Conservation (phyloP, 2,329 filamentous ascomycete genomes). For the Exophiala sp. region DNA sequence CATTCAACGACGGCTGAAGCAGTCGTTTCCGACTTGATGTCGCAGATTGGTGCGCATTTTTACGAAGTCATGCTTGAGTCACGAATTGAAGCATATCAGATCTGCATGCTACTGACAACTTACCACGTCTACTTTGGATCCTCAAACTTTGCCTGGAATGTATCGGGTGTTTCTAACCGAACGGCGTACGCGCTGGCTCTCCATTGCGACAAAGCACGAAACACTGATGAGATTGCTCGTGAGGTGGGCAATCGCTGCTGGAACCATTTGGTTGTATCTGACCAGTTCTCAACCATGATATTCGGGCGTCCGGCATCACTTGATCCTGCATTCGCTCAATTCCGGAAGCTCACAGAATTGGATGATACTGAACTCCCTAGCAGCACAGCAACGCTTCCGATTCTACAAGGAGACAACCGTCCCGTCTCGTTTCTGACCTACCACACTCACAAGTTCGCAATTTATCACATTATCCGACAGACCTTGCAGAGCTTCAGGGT, state of each 20-base stretch:
- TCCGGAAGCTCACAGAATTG: constrained; percentile 9
- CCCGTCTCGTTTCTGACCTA: constrained; percentile 25
- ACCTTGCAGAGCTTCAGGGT: constrained; percentile 28
- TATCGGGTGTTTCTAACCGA: constrained; percentile 25
- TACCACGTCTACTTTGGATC: constrained; percentile 27
- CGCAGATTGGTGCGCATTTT: constrained; percentile 10
- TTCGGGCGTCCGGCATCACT: constrained; percentile 22
- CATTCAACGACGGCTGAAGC: constrained; percentile 6
- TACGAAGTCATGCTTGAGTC: constrained; percentile 20
- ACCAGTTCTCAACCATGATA: constrained; percentile 33
- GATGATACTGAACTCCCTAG: constrained; percentile 9
- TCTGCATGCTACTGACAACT: constrained; percentile 20
- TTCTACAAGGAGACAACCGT: neutral
- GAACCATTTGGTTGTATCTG: constrained; percentile 32
- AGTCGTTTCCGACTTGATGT: constrained; percentile 4
- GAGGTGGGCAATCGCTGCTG: constrained; percentile 33
- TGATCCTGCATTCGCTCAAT: constrained; percentile 10
- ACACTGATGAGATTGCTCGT: constrained; percentile 17
- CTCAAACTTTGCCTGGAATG: constrained; percentile 26
- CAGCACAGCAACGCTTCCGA: neutral
- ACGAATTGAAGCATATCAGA: constrained; percentile 26
- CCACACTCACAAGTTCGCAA: constrained; percentile 30
- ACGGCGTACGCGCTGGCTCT: constrained; percentile 26
- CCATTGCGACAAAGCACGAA: constrained; percentile 16
- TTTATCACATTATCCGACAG: constrained; percentile 32